Base-by-base conservation (phyloP, 1,284 basidiomycete genomes). In the Moniliella sp. region DNA sequence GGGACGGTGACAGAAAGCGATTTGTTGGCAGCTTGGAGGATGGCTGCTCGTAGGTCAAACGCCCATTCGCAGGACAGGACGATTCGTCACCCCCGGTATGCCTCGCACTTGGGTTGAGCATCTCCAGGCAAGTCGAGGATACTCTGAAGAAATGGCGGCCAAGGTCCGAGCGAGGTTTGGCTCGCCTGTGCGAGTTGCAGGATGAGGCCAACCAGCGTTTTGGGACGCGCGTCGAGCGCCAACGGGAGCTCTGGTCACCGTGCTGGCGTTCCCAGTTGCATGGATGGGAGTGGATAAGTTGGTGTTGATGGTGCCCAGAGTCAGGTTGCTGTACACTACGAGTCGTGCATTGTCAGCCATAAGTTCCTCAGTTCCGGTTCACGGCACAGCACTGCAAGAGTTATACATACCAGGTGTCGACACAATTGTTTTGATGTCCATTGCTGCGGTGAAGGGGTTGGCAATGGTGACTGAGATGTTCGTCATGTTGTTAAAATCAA, bases 391-490 rank as follows among this genome's bases (percentile, higher is more conserved):
- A n/a, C n/a, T n/a, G n/a, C n/a, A n/a, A n/a, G n/a, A n/a, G n/a
- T n/a, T n/a, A n/a, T n/a, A n/a, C n/a, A n/a, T n/a, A n/a, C n/a
- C n/a, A n/a, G n/a, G n/a, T n/a, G n/a, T n/a, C n/a, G n/a, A n/a
- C n/a, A n/a, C 21, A n/a, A 23, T 23, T n/a, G 7, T 23, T n/a
- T 23, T n/a, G n/a, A 23, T 23, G 21, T 23, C n/a, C n/a, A 23
- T 7, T n/a, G 21, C n/a, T 7, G 21, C 21, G n/a, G 21, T 23
- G 21, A 23, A 23, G 8, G 21, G 21, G 21, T 23, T 23, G 27
- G 72, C 70, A 32, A 77, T 66, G 57, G 78, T 73, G 50, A 74
- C 69, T 33, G 57, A 58, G 27, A 64, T 59, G 12, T 75, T 76
- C 11, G 76, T 80, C 4, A 73, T n/a, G n/a, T n/a, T n/a, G n/a